Evolutionary conservation across 805 yeast genomes (phyloP).

Genomic region (Suhomyces sp.): DNA sequence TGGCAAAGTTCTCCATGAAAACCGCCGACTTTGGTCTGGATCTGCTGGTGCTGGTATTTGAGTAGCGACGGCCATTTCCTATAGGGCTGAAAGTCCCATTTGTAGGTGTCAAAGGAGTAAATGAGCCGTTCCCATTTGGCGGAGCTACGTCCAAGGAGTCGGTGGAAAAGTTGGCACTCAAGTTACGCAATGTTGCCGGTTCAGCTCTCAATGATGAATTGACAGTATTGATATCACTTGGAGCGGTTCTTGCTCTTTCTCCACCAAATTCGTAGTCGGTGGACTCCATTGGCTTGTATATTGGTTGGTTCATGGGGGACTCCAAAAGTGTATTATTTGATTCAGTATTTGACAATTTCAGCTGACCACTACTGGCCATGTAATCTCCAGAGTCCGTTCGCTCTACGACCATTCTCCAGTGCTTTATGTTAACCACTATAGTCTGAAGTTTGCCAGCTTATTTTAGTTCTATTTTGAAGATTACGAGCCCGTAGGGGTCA

Average conservation of each 20-base stretch:
- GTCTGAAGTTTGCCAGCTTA: neutral
- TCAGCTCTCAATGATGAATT: neutral
- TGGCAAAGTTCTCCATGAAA: constrained; percentile 25
- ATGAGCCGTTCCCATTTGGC: neutral
- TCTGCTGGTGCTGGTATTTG: constrained; percentile 9
- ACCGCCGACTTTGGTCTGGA: constrained; percentile 38
- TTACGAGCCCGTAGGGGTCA: neutral
- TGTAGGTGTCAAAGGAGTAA: constrained; percentile 8
- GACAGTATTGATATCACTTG: neutral
- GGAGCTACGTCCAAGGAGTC: constrained; percentile 24
- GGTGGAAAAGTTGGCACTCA: constrained; percentile 41
- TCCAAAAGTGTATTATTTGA: neutral
- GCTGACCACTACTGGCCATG: neutral
- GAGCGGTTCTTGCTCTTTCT: neutral
- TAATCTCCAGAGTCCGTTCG: neutral
- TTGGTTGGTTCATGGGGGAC: neutral
- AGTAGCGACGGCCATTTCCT: constrained; percentile 4
- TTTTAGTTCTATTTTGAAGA: neutral
- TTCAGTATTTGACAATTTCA: neutral
- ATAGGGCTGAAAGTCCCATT: constrained; percentile 5
- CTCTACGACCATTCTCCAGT: neutral
- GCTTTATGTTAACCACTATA: neutral
- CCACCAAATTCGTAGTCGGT: neutral
- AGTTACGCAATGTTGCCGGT: constrained; percentile 24
- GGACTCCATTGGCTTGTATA: neutral